A percentile compares a stretch with the other conserved stretches of the same genome.
phyloP scores from a whole-genome alignment of 2,329 filamentous ascomycete genomes.

The Fusarium sp. region DNA sequence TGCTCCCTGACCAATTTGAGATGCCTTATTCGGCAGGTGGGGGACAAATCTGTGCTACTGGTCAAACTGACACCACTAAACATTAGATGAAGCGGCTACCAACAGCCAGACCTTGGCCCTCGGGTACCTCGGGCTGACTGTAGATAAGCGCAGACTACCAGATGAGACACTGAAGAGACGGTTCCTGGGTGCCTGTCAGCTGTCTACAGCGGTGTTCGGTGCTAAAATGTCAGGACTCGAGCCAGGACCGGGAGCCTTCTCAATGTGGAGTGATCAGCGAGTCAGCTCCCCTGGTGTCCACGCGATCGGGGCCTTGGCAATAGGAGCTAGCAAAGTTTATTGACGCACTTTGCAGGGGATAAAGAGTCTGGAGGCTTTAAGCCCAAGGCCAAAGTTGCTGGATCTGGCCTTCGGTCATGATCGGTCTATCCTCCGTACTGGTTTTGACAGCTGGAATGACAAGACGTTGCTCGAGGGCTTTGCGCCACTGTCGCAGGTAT shows the following conservation, averaged over 20 bases:
- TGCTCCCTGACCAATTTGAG: not conserved
- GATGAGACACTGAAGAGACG: slow-evolving; percentile 7
- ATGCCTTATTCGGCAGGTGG: slow-evolving; percentile 22
- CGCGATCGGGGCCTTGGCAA: slow-evolving; percentile 27
- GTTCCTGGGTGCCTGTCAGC: not conserved
- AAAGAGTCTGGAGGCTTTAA: not conserved
- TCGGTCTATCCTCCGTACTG: not conserved
- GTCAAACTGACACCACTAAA: not conserved
- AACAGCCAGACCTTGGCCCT: not conserved
- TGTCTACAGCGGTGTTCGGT: not conserved
- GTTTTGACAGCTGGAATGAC: slow-evolving; percentile 20
- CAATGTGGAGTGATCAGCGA: slow-evolving; percentile 23
- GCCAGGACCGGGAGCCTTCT: not conserved
- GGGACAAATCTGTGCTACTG: not conserved
- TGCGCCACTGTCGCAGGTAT: not conserved
- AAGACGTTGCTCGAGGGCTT: slow-evolving; percentile 1
- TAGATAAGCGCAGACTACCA: slow-evolving; percentile 6
- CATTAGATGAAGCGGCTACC: not conserved
- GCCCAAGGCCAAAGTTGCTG: too few species aligned
- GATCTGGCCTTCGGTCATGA: not conserved
- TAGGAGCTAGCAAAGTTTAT: slow-evolving; percentile 24
- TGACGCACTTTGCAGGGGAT: slow-evolving; percentile 1
- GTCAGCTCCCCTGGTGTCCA: slow-evolving; percentile 27
- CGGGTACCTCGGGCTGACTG: slow-evolving; percentile 6
- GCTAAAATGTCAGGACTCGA: not conserved